Conservation (phyloP, 768 basidiomycete species). For the Galerina sulciceps region DNA sequence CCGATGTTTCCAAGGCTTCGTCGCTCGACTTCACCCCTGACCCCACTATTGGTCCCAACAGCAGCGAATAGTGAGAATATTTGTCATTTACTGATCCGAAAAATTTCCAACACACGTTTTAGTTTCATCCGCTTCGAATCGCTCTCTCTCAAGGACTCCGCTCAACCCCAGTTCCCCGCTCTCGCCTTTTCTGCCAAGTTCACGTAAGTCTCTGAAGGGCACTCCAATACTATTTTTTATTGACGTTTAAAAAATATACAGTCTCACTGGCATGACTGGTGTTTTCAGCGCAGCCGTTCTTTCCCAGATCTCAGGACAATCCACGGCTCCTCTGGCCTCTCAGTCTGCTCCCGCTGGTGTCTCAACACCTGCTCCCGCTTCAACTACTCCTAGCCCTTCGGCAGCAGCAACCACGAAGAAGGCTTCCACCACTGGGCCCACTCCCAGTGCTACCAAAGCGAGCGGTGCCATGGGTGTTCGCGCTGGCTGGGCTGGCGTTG, state of each 20-base stretch:
- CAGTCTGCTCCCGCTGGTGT: conserved; percentile 28
- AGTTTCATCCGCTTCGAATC: conserved; percentile 86
- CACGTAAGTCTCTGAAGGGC: conserved; percentile 49
- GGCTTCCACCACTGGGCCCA: conserved; percentile 18
- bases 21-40: conserved; percentile 57
- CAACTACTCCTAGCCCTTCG: conserved; percentile 18
- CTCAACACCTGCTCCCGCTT: conserved; percentile 20
- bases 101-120: conserved; percentile 4
- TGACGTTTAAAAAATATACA: conserved; percentile 29
- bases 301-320: conserved; percentile 63
- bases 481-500: conserved; percentile 14
- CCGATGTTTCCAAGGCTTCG: conserved; percentile 55
- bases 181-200: conserved; percentile 83
- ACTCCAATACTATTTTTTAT: neutral
- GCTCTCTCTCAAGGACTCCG: conserved; percentile 50
- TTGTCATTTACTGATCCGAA: neutral
- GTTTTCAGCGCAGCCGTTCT: conserved; percentile 59
- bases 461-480: conserved; percentile 26
- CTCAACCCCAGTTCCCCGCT: conserved; percentile 55
- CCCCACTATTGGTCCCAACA: conserved; percentile 56
- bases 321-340: conserved; percentile 58
- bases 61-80: conserved; percentile 54
- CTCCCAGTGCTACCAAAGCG: conserved; percentile 18
- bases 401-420: conserved; percentile 21
- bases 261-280: conserved; percentile 74